phyloP scores from a whole-genome alignment of 441 rosid species.

The Cnidoscolus chayamansa region DNA sequence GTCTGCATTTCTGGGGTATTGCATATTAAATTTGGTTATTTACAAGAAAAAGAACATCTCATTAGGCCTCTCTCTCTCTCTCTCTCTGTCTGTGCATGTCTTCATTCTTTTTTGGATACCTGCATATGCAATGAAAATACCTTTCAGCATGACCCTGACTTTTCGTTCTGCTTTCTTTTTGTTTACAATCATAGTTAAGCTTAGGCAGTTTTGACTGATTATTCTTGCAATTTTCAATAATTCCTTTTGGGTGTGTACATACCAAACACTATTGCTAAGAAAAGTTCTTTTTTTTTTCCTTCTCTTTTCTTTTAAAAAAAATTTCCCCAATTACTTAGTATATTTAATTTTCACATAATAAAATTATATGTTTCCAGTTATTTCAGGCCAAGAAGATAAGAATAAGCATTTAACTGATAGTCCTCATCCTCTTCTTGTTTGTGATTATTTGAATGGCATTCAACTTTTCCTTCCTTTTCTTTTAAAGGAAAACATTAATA shows the following conservation, averaged over 20 bases:
- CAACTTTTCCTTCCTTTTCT: background rate
- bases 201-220: constrained; percentile 25
- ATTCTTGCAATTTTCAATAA: constrained; percentile 5
- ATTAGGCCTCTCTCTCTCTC: constrained; percentile 2
- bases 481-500: too few relatives aligned
- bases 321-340: too few relatives aligned
- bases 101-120: constrained; percentile 15
- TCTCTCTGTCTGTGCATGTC: background rate
- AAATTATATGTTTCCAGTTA: too few relatives aligned
- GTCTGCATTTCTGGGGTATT: background rate
- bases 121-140: constrained; percentile 27
- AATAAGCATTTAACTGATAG: background rate
- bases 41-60: background rate
- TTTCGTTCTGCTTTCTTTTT: constrained; percentile 27
- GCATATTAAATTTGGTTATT: constrained; percentile 7
- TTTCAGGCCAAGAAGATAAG: background rate
- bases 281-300: background rate
- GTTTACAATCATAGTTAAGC: constrained; percentile 24
- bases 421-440: background rate
- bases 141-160: constrained; percentile 32
- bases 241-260: background rate
- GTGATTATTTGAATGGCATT: background rate
- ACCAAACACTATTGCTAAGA: too few relatives aligned
- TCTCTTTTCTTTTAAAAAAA: background rate
- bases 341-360: too few relatives aligned